Evolutionary conservation across 352 stramenopile genomes (phyloP).

Genomic region (Elongisporangium prolatum): DNA sequence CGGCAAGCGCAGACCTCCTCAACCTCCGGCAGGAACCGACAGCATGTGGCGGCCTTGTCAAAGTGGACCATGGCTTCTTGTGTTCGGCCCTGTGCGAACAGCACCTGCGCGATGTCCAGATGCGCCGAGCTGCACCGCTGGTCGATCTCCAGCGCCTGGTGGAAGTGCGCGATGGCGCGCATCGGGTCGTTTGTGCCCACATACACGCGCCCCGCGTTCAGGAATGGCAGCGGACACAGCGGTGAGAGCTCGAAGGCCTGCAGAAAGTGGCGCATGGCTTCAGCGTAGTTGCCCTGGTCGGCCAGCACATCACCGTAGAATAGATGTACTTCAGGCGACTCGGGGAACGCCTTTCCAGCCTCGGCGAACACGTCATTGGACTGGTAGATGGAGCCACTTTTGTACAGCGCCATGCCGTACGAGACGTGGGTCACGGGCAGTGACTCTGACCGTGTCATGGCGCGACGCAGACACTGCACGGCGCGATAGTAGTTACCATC

Average conservation of each 20-base stretch:
- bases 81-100: constrained; percentile 77
- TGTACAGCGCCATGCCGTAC: constrained; percentile 86
- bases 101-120: constrained; percentile 81
- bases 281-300: constrained; percentile 77
- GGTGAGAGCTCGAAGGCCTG: constrained; percentile 67
- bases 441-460: constrained; percentile 72
- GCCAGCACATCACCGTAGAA: constrained; percentile 82
- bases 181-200: constrained; percentile 79
- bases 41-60: constrained; percentile 59
- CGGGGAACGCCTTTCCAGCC: constrained; percentile 53
- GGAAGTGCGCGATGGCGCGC: constrained; percentile 75
- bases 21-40: constrained; percentile 78
- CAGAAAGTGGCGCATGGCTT: constrained; percentile 77
- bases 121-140: constrained; percentile 75
- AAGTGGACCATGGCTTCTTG: constrained; percentile 73
- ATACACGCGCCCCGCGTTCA: constrained; percentile 81
- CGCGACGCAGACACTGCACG: constrained; percentile 60
- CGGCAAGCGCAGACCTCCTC: constrained; percentile 76
- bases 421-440: constrained; percentile 73
- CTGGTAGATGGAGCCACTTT: constrained; percentile 77
- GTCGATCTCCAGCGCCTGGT: constrained; percentile 75
- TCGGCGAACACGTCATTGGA: constrained; percentile 79
- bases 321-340: constrained; percentile 70
- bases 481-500: constrained; percentile 71
- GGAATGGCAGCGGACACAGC: constrained; percentile 72